Evolutionary conservation across 371 early-diverging fungal species (phyloP).

Genomic region (Mucor racemosus): DNA sequence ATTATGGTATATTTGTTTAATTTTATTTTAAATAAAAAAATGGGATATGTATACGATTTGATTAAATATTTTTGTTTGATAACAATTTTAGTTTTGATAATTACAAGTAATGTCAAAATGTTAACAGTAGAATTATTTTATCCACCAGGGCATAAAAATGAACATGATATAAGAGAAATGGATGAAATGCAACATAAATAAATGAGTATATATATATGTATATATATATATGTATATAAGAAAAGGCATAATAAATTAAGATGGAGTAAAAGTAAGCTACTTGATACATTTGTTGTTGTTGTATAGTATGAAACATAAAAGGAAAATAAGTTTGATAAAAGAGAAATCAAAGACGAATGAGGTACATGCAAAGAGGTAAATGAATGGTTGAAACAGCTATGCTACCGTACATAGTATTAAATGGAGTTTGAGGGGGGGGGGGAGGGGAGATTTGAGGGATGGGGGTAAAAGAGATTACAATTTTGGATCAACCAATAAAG

Average conservation of each 20-base stretch:
- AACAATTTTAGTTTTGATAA: background rate
- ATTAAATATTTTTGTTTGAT: background rate
- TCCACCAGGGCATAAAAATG: constrained; percentile 7
- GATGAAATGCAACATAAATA: constrained; percentile 1
- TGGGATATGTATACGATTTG: background rate
- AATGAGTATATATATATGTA: background rate
- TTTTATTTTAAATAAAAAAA: no score
- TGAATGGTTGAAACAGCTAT: constrained; percentile 1
- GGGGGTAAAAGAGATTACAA: background rate
- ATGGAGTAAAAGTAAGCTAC: background rate
- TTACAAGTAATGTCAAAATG: constrained; percentile 11
- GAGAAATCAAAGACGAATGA: background rate
- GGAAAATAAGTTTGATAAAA: no score
- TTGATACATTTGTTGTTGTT: background rate
- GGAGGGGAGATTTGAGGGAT: background rate
- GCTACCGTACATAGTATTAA: constrained; percentile 8
- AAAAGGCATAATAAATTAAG: constrained; percentile 1
- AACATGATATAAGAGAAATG: background rate
- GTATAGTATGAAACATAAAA: background rate
- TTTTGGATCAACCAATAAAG: constrained; percentile 7
- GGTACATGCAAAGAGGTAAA: constrained; percentile 3
- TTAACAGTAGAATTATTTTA: constrained; percentile 1
- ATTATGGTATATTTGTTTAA: no score
- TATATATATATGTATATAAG: no score
- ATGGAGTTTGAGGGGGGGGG: background rate